Evolutionary conservation across 805 yeast species (phyloP).

Genomic region (Candida endomychidarum): DNA sequence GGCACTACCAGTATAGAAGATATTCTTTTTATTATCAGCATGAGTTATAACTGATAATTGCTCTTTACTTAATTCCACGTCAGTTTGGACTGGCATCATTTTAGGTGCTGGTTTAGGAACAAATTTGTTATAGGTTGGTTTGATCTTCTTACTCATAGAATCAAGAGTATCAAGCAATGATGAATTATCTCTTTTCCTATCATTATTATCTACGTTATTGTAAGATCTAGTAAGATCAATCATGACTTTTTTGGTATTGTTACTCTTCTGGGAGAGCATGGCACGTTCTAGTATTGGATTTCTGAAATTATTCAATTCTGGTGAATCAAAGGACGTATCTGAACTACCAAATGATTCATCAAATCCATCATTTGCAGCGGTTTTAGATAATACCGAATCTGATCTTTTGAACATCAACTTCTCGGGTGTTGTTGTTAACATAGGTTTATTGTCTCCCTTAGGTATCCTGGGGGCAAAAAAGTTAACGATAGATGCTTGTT

Average conservation of each 20-base stretch:
- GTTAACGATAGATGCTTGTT: conserved; percentile 28
- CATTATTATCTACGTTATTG: not conserved
- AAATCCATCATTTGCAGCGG: conserved; percentile 23
- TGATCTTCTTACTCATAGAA: conserved; percentile 7
- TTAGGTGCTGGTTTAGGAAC: not conserved
- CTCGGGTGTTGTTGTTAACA: conserved; percentile 11
- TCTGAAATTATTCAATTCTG: conserved; percentile 37
- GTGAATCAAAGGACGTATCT: conserved; percentile 38
- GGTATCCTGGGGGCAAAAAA: conserved; percentile 21
- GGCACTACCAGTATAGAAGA: conserved; percentile 81
- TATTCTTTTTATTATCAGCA: conserved; percentile 48
- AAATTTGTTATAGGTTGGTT: conserved; percentile 2
- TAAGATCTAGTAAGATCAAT: conserved; percentile 5
- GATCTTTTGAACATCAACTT: conserved; percentile 16
- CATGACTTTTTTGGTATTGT: conserved; percentile 1
- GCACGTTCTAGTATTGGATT: conserved; percentile 25
- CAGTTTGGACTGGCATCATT: not conserved
- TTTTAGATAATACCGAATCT: conserved; percentile 22
- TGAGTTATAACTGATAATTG: conserved; percentile 49
- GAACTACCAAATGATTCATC: conserved; percentile 27
- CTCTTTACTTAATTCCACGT: conserved; percentile 33
- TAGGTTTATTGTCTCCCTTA: not conserved
- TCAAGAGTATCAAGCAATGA: conserved; percentile 5
- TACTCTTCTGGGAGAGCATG: not conserved
- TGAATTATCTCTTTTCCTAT: conserved; percentile 1